These are phyloP conservation scores for Cutaneotrichosporon daszewskae DNA, from an alignment of 1,284 basidiomycete species.

Conservation along the genomic window DNA sequence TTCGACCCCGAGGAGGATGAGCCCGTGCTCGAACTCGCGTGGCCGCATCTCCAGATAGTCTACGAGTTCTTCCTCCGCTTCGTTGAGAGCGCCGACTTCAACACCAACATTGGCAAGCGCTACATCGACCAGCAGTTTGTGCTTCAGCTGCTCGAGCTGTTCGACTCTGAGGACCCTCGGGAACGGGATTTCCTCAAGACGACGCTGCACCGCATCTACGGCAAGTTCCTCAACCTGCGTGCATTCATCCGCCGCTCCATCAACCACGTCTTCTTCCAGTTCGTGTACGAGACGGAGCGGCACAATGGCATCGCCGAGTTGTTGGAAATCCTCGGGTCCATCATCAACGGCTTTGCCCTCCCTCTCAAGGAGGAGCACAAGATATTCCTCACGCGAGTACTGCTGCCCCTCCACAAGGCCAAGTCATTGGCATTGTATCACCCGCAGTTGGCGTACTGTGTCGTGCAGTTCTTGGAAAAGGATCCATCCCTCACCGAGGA, in stretches of 20 bases:
- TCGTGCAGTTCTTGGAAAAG: constrained; percentile 98
- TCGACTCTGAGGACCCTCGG: constrained; percentile 97
- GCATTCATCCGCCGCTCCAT: constrained; percentile 98
- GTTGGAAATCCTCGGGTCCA: constrained; percentile 95
- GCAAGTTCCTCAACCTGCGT: constrained; percentile 97
- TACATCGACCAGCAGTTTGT: constrained; percentile 98
- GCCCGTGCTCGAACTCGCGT: constrained; percentile 95
- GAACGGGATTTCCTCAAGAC: constrained; percentile 99
- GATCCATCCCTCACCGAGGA: constrained; percentile 89
- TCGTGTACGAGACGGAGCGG: constrained; percentile 96
- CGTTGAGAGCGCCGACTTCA: constrained; percentile 96
- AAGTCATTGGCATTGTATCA: constrained; percentile 96
- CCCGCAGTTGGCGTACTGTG: constrained; percentile 96
- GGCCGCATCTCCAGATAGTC: constrained; percentile 99
- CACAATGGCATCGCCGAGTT: constrained; percentile 99
- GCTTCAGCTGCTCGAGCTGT: constrained; percentile 91
- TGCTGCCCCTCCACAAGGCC: constrained; percentile 96
- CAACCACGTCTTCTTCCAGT: constrained; percentile 99
- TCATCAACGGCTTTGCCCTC: constrained; percentile 98
- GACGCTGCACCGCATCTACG: constrained; percentile 97
- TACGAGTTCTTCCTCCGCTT: constrained; percentile 99
- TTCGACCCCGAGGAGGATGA: constrained; percentile 99
- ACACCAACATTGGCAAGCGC: constrained; percentile 94
- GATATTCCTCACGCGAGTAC: constrained; percentile 91
- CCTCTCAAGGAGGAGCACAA: constrained; percentile 99